Evolutionary conservation across 495 filamentous ascomycete genomes (phyloP), one percentile per base, ranked within the genome.

Genomic region (Podospora pseudopauciseta): DNA sequence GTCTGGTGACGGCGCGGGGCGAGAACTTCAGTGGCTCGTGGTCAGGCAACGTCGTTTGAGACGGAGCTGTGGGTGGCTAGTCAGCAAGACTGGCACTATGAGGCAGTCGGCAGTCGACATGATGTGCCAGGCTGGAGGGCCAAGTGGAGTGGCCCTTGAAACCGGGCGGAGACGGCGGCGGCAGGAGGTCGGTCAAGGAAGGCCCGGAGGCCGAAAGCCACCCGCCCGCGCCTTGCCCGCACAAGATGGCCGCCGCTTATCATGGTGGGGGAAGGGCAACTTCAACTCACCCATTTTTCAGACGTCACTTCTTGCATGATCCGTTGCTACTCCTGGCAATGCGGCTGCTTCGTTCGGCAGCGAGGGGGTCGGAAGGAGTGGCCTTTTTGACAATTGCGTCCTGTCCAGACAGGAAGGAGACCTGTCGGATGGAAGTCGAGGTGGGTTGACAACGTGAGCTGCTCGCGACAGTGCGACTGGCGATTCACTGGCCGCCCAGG

Each of bases 31-130:
- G 65, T 49, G 76, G 73, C 63, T 83, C 80, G 73, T 80, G 81
- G 70, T 84, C 82, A 63, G 82, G 80, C 82, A 81, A 76, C 81
- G 81, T 77, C 80, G 80, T 78, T 77, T 83, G 81, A 76, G 82
- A 83, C 80, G 81, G 80, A 79, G 81, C 82, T 84, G 75, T 54
- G 39, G 39, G 7, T 26, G 1, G 54, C 55, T 64, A 55, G 73
- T 78, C 67, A 76, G 73, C 68, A 70, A 60, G 32, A 13, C 30
- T 49, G 39, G 3, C 30, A 32, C 30, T 32, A 32, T 32, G 30
- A 32, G 30, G 30, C 30, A 32, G 30, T 32, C 58, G 19, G 23
- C 58, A 60, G 16, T 60, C 58, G 13, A 28, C 59, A 28, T 61
- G 59, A 28, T 30, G 30, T 6, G 19, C 30, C 61, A n/a, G 53